Evolutionary conservation across 192 early-diverging fungal genomes (phyloP).

Genomic region (Lobosporangium transversale): DNA sequence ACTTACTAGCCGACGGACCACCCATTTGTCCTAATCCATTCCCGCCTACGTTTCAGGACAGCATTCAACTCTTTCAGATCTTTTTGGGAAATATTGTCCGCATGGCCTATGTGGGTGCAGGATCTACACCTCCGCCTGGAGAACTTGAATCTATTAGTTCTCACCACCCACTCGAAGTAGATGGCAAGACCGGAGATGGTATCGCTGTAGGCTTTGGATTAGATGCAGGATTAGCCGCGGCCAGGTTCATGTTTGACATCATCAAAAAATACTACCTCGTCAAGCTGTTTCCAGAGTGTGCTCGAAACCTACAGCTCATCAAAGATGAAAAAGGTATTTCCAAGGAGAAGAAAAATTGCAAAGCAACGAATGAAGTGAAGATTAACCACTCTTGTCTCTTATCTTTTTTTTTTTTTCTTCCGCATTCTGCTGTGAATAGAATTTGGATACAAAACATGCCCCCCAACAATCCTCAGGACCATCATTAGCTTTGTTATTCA

Average conservation of each 20-base stretch:
- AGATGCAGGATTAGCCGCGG: slow-evolving; percentile 64
- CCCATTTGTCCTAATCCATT: slow-evolving; percentile 65
- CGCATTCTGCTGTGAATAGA: slow-evolving; percentile 19
- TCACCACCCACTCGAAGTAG: slow-evolving; percentile 60
- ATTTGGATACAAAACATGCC: slow-evolving; percentile 73
- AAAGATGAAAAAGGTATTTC: slow-evolving; percentile 61
- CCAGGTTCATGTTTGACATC: slow-evolving; percentile 78
- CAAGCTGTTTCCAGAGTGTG: slow-evolving; percentile 74
- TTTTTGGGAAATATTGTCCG: slow-evolving; percentile 62
- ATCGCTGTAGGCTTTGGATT: slow-evolving; percentile 69
- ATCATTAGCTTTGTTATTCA: slow-evolving; percentile 76
- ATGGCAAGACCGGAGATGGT: slow-evolving; percentile 61
- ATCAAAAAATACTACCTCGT: slow-evolving; percentile 73
- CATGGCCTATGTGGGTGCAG: slow-evolving; percentile 68
- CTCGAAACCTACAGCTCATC: slow-evolving; percentile 56
- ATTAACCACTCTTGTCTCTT: no score
- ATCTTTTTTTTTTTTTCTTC: background rate
- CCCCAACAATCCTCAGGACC: slow-evolving; percentile 70
- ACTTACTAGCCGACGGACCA: slow-evolving; percentile 62
- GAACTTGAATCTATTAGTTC: slow-evolving; percentile 57
- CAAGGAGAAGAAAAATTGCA: background rate
- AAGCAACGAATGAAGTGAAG: no score
- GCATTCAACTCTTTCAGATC: slow-evolving; percentile 59
- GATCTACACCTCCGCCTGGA: slow-evolving; percentile 67
- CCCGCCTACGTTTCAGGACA: slow-evolving; percentile 67